These are phyloP conservation scores for Umbelopsis sp. DNA, from an alignment of 192 early-diverging fungal genomes.

Conservation along the genomic window DNA sequence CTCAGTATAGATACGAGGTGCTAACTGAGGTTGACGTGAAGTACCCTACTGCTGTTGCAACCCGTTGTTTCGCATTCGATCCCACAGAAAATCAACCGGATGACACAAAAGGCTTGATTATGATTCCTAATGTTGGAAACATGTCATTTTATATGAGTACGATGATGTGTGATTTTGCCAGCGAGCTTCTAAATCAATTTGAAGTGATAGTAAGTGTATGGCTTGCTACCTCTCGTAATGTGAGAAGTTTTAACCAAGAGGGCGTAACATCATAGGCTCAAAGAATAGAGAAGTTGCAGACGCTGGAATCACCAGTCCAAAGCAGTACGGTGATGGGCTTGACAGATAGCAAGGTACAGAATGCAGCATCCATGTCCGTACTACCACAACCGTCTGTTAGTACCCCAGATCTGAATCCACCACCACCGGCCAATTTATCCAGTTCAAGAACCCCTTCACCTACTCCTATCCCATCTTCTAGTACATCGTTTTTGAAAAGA, in stretches of 20 bases:
- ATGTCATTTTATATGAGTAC: constrained; percentile 75
- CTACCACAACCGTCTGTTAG: constrained; percentile 21
- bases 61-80: constrained; percentile 82
- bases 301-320: constrained; percentile 33
- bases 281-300: constrained; percentile 24
- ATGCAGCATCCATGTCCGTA: background rate
- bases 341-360: background rate
- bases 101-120: constrained; percentile 73
- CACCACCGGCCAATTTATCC: constrained; percentile 9
- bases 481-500: constrained; percentile 27
- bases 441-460: constrained; percentile 23
- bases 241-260: background rate
- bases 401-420: constrained; percentile 10
- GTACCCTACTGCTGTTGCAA: constrained; percentile 73
- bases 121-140: constrained; percentile 82
- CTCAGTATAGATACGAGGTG: background rate
- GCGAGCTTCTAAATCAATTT: constrained; percentile 69
- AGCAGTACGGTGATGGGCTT: background rate
- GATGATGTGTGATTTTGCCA: constrained; percentile 80
- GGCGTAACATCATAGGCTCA: constrained; percentile 19
- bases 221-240: background rate
- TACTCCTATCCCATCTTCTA: constrained; percentile 2
- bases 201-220: constrained; percentile 55
- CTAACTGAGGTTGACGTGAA: constrained; percentile 22
- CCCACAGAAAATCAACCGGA: constrained; percentile 74